Evolutionary conservation across 129 eudicot species (phyloP).

Genomic region (Ambrosia trifida): DNA sequence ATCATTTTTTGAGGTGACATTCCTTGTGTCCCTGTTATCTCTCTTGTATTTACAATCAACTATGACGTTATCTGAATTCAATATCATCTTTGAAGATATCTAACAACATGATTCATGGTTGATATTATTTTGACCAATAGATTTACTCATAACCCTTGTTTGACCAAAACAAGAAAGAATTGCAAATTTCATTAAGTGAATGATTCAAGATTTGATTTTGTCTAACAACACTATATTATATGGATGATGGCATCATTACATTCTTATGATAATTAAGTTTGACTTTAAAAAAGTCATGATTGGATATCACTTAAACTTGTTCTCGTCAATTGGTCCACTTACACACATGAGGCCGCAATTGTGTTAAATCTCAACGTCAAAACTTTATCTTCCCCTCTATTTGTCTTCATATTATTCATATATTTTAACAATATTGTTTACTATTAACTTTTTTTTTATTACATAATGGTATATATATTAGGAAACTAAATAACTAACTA

Average conservation of each 20-base stretch:
- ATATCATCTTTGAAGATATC: background rate
- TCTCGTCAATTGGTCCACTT: slow-evolving; percentile 19
- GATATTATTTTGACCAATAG: slow-evolving; percentile 18
- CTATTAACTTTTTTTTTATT: no score
- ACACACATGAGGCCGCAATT: slow-evolving; percentile 15
- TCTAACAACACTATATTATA: background rate
- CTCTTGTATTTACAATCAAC: background rate
- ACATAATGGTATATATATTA: no score
- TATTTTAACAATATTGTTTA: no score
- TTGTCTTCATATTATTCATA: background rate
- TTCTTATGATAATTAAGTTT: slow-evolving; percentile 25
- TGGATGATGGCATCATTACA: slow-evolving; percentile 17
- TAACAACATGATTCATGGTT: slow-evolving; percentile 11
- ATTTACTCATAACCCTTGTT: slow-evolving; percentile 4
- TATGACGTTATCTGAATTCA: background rate
- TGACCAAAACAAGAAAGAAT: slow-evolving; percentile 3
- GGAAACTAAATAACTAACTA: no score
- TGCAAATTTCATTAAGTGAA: slow-evolving; percentile 12
- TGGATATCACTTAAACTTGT: slow-evolving; percentile 30
- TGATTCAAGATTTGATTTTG: slow-evolving; percentile 26
- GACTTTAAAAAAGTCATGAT: slow-evolving; percentile 28
- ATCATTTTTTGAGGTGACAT: no score
- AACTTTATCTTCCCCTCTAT: background rate
- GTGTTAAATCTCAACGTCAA: background rate
- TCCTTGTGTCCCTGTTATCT: no score